Percentiles rank a stretch among this genome's conserved stretches.
These are phyloP conservation scores for Paramyrothecium sp. DNA, from an alignment of 2,329 filamentous ascomycete genomes.

Conservation along the genomic window DNA sequence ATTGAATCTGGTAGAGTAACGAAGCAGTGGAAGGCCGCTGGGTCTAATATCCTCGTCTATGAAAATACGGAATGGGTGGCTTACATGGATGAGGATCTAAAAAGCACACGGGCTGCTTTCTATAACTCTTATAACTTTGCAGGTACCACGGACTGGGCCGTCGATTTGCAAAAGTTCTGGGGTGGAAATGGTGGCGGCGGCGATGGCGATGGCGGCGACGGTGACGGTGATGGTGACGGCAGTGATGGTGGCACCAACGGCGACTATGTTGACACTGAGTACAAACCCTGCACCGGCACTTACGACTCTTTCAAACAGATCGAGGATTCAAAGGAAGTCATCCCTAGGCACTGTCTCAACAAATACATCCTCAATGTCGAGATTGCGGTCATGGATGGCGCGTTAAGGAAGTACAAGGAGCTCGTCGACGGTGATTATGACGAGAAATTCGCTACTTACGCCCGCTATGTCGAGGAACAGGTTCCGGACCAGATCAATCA, in stretches of 20 bases:
- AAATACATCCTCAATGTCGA: conserved; percentile 8
- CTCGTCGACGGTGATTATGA: conserved; percentile 12
- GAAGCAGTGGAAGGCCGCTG: conserved; percentile 2
- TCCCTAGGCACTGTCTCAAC: conserved; percentile 8
- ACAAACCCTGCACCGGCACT: background rate
- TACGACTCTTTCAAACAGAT: conserved; percentile 22
- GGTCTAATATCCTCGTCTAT: conserved; percentile 18
- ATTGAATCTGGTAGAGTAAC: conserved; percentile 8
- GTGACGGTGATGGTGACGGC: background rate
- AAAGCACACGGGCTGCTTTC: conserved; percentile 7
- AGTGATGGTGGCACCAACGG: background rate
- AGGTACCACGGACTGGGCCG: conserved; percentile 21
- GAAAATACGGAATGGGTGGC: conserved; percentile 17
- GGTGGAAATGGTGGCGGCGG: background rate
- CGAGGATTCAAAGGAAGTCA: conserved; percentile 1
- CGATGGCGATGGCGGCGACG: background rate
- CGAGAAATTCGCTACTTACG: conserved; percentile 10
- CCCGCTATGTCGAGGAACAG: conserved; percentile 8
- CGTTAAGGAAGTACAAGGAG: conserved; percentile 8
- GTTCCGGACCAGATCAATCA: conserved; percentile 8
- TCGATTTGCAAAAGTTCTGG: conserved; percentile 15
- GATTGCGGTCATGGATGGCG: conserved; percentile 7
- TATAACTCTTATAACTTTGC: conserved; percentile 17
- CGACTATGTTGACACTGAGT: background rate
- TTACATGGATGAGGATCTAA: conserved; percentile 19